Conservation (phyloP, 106 monocot genomes). For the Dendrobium catenatum region DNA sequence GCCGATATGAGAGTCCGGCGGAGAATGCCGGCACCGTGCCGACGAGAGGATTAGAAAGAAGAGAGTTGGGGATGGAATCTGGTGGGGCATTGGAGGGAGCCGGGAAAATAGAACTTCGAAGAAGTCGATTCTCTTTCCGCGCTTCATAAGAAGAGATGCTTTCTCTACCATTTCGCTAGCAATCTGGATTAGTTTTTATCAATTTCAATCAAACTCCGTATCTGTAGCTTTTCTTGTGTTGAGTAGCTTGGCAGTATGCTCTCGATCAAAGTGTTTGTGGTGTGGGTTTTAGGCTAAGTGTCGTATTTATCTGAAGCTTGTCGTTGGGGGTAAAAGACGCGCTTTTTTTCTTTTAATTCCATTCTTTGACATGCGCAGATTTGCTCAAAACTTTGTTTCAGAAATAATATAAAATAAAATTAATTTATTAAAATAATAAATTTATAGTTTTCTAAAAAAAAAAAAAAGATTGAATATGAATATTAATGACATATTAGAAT, state of each 20-base stretch:
- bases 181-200: background rate
- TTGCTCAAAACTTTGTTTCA: too few relatives aligned
- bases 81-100: background rate
- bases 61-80: slow-evolving; percentile 4
- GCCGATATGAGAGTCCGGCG: background rate
- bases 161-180: too few relatives aligned
- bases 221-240: background rate
- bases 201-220: too few relatives aligned
- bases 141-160: too few relatives aligned
- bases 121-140: background rate
- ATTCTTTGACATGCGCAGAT: background rate
- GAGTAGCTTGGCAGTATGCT: background rate
- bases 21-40: background rate
- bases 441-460: too few relatives aligned
- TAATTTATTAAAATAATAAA: too few relatives aligned
- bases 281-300: background rate
- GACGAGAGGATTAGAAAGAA: background rate
- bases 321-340: background rate
- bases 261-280: background rate
- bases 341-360: background rate
- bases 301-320: background rate
- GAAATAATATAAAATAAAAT: too few relatives aligned
- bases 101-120: background rate
- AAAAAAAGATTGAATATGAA: too few relatives aligned
- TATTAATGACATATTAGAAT: too few relatives aligned